Percentiles rank a stretch among this genome's conserved stretches.
Evolutionary conservation across 108 stramenopile species (phyloP).

Genomic region (Conticribra weissflogii): DNA sequence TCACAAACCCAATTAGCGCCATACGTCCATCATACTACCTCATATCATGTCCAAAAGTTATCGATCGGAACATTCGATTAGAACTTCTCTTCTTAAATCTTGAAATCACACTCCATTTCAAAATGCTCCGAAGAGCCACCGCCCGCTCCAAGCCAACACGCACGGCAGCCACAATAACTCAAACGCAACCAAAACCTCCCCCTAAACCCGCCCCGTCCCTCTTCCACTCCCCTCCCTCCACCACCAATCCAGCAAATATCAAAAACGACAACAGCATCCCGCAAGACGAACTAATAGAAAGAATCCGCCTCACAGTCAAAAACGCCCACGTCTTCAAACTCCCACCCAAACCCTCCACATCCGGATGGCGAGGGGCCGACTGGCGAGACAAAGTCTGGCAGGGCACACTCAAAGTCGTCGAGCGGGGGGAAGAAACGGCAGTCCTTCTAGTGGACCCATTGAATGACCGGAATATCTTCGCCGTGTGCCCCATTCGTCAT

Average conservation of each 20-base stretch:
- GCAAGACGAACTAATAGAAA: slow-evolving; percentile 66
- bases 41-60: no score
- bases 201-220: slow-evolving; percentile 4
- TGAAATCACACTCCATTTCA: no score
- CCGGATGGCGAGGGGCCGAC: slow-evolving; percentile 90
- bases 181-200: neutral
- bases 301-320: slow-evolving; percentile 70
- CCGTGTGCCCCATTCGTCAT: slow-evolving; percentile 82
- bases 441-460: slow-evolving; percentile 74
- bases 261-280: neutral
- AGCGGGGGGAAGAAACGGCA: slow-evolving; percentile 80
- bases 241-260: neutral
- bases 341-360: slow-evolving; percentile 72
- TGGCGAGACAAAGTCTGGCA: slow-evolving; percentile 93
- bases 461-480: slow-evolving; percentile 77
- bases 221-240: slow-evolving; percentile 5
- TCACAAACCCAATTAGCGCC: no score
- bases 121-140: slow-evolving; percentile 19
- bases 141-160: slow-evolving; percentile 14
- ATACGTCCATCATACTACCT: no score
- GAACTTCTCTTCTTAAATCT: no score
- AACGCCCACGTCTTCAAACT: slow-evolving; percentile 92
- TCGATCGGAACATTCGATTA: no score
- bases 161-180: slow-evolving; percentile 1
- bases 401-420: slow-evolving; percentile 89